These are phyloP conservation scores for Fomitopsis schrenkii DNA, from an alignment of 1,284 basidiomycete genomes.

Conservation along the genomic window DNA sequence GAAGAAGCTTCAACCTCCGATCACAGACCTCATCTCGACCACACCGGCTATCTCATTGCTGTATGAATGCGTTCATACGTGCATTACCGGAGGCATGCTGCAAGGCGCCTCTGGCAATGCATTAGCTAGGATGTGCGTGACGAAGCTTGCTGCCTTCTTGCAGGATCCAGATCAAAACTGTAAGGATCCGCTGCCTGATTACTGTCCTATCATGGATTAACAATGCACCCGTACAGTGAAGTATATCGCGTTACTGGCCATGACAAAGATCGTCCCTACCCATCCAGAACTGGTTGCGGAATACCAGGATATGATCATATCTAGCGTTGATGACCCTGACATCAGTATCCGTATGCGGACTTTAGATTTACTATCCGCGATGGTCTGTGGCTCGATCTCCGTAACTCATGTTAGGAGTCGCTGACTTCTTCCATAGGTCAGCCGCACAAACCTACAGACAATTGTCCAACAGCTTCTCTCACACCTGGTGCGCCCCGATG, in stretches of 20 bases:
- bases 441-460: slow-evolving; percentile 79
- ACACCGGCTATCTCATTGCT: slow-evolving; percentile 94
- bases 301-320: slow-evolving; percentile 89
- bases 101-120: slow-evolving; percentile 75
- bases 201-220: background rate
- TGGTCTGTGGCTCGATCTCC: slow-evolving; percentile 52
- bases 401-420: slow-evolving; percentile 6
- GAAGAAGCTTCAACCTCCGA: slow-evolving; percentile 89
- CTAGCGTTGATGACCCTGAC: slow-evolving; percentile 90
- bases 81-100: slow-evolving; percentile 97
- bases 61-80: slow-evolving; percentile 98
- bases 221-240: slow-evolving; percentile 57
- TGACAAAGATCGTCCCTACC: slow-evolving; percentile 93
- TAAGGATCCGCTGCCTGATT: slow-evolving; percentile 29
- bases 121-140: slow-evolving; percentile 86
- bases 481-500: slow-evolving; percentile 74
- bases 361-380: slow-evolving; percentile 88
- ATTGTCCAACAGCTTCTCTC: slow-evolving; percentile 86
- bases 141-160: slow-evolving; percentile 90
- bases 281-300: slow-evolving; percentile 90
- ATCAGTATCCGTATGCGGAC: slow-evolving; percentile 95
- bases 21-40: slow-evolving; percentile 92
- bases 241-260: slow-evolving; percentile 93
- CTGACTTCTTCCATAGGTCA: slow-evolving; percentile 51
- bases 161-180: slow-evolving; percentile 94